A percentile compares a stretch with the other conserved stretches of the same genome.
These are phyloP conservation scores for Triadica sebifera DNA, from an alignment of 345 rosid genomes.

Conservation along the genomic window DNA sequence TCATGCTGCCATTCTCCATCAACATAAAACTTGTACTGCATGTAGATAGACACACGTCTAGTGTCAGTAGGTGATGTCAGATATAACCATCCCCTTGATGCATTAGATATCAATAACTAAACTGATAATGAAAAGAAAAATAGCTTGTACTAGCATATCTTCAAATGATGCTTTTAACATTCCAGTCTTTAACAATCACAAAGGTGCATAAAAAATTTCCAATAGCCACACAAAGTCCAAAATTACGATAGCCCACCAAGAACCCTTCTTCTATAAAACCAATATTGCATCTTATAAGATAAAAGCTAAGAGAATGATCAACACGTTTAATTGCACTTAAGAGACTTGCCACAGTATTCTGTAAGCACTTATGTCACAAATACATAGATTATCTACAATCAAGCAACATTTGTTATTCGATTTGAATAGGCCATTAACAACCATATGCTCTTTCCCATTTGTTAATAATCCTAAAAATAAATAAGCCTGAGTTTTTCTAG, in stretches of 20 bases:
- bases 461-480: not conserved
- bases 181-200: not conserved
- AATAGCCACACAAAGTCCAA: too few species aligned
- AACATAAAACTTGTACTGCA: slow-evolving; percentile 85
- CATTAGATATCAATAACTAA: not conserved
- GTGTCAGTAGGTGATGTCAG: slow-evolving; percentile 16
- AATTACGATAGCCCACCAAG: not conserved
- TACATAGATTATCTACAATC: not conserved
- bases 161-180: not conserved
- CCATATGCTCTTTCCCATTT: not conserved
- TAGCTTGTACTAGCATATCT: not conserved
- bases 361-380: too few species aligned
- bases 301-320: not conserved
- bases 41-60: slow-evolving; percentile 1
- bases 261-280: not conserved
- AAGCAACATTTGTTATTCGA: not conserved
- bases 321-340: not conserved
- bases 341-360: not conserved
- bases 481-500: not conserved
- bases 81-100: not conserved
- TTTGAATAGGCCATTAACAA: not conserved
- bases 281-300: not conserved
- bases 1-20: slow-evolving; percentile 95
- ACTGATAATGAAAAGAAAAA: not conserved
- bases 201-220: too few species aligned